Evolutionary conservation across 306 rosid species (phyloP), one percentile per base, ranked within the genome.

Genomic region (Cucumis cinereus): DNA sequence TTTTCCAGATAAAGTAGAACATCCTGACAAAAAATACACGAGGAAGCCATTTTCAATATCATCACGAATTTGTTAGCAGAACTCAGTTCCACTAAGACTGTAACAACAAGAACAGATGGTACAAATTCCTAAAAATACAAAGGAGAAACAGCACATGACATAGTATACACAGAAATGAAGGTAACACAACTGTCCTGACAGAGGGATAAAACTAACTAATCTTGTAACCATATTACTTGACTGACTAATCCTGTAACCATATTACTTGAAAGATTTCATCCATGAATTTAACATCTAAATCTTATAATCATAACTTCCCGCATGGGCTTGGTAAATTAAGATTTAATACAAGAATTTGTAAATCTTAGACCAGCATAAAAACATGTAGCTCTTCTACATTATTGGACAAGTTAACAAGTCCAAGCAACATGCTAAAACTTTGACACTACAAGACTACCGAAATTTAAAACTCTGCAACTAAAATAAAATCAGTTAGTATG

Each of bases 1-100:
- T 86, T 95, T 82, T 90, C 99, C 87, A 95, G 81, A 80, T 92
- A 89, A 38, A 88, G 75, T 81, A 95, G 78, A 62, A 90, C 99
- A 81, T 95, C 99, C 99, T 95, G 85, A 77, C 77, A 80, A 77
- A 43, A 50, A 64, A 66, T 59, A 83, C 82, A 45, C 66, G 73
- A 79, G 73, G 76, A 79, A 72, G 61, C 76, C 24, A 14, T 59
- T 58, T 20, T 75, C 28, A 72, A 72, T 72, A 30, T 47, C 24
- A 49, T 49, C 41, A 16, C 16, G 14, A 15, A 24, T 71, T 71
- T 47, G 5, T 47, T 23, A 9, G 57, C 75, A 70, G 8, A 70
- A 14, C 22, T 14, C 57, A 69, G 38, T 45, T 69, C 74, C 74
- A 43, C 26, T 12, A 20, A 13, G 24, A 70, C 24, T 15, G 20